These are phyloP conservation scores for Rhodotorula graminis DNA, from an alignment of 768 basidiomycete species.

Conservation along the genomic window DNA sequence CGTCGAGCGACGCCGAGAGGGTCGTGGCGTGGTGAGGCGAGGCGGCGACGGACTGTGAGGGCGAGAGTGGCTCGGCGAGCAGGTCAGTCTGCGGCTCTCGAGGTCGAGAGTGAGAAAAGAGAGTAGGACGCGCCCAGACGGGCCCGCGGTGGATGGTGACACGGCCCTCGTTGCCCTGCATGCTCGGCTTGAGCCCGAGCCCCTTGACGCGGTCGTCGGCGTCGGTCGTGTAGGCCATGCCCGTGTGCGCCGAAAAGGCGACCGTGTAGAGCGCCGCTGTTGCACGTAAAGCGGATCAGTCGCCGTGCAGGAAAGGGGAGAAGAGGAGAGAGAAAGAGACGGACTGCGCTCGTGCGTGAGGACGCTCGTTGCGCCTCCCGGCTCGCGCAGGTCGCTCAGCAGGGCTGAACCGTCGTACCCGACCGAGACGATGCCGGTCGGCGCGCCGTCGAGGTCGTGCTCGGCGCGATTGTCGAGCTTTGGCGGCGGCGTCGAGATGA, in stretches of 20 bases:
- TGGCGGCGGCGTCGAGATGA: constrained; percentile 54
- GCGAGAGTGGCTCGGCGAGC: background rate
- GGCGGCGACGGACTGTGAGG: constrained; percentile 58
- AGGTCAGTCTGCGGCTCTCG: background rate
- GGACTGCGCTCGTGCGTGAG: constrained; percentile 37
- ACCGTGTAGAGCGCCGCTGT: constrained; percentile 63
- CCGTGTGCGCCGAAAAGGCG: constrained; percentile 63
- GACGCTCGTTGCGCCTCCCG: background rate
- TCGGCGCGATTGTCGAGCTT: constrained; percentile 48
- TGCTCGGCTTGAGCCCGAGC: constrained; percentile 67
- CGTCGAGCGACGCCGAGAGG: constrained; percentile 76
- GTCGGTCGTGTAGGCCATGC: constrained; percentile 71
- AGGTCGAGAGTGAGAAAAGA: too few species aligned
- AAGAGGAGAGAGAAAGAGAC: background rate
- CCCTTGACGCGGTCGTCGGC: constrained; percentile 75
- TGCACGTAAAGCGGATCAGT: too few species aligned
- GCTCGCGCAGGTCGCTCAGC: constrained; percentile 71
- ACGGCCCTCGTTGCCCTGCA: constrained; percentile 65
- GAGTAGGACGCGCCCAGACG: constrained; percentile 63
- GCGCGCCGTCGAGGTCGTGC: constrained; percentile 55
- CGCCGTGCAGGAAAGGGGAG: too few species aligned
- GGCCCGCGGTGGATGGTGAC: constrained; percentile 71
- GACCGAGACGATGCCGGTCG: constrained; percentile 67
- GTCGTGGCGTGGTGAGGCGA: constrained; percentile 87
- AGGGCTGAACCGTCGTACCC: constrained; percentile 76